Base-by-base conservation (phyloP, 306 rosid genomes). In the Betula pendula region DNA sequence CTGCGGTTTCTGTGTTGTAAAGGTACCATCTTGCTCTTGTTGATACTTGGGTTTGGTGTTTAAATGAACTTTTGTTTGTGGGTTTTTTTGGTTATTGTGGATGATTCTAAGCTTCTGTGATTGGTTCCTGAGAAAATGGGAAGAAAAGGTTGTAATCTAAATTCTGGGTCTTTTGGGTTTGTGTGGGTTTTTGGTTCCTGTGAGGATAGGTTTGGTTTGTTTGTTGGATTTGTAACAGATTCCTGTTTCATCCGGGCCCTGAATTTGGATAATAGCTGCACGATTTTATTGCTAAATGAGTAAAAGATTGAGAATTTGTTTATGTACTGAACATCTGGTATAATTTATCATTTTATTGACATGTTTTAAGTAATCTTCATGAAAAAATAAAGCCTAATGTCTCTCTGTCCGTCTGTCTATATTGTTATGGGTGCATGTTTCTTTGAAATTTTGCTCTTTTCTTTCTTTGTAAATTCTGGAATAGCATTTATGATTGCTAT, bases 211-310 rank as follows among this genome's bases (percentile, higher is more conserved):
- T 52, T 77, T 67, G 77, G 73, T 76, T 87, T 79, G 7, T 71
- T 68, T 80, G 70, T 82, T 86, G 65, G 63, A 76, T 77, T 68
- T 68, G 59, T 29, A 71, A 84, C 87, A 31, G 76, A 80, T 83
- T 86, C 78, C 72, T 16, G 87, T 86, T 83, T 70, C 31, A 35
- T 35, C 13, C 38, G 16, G 76, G 56, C 35, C 31, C 49, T 85
- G 85, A 59, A 50, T 35, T 76, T 75, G 75, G 77, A 71, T 56
- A 29, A 53, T 67, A 27, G 59, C 70, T 68, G 68, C 79, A 68
- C 81, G 69, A 73, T 35, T 69, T 6, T 40, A 43, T 67, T 50
- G 82, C 50, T 55, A 22, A 15, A 56, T 65, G 72, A 44, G 48
- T 42, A 7, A 19, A 71, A 62, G 42, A 66, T 10, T 65, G 44